Evolutionary conservation across 192 early-diverging fungal species (phyloP), one percentile per base, ranked within the genome.

Genomic region (Coemansia sp.): DNA sequence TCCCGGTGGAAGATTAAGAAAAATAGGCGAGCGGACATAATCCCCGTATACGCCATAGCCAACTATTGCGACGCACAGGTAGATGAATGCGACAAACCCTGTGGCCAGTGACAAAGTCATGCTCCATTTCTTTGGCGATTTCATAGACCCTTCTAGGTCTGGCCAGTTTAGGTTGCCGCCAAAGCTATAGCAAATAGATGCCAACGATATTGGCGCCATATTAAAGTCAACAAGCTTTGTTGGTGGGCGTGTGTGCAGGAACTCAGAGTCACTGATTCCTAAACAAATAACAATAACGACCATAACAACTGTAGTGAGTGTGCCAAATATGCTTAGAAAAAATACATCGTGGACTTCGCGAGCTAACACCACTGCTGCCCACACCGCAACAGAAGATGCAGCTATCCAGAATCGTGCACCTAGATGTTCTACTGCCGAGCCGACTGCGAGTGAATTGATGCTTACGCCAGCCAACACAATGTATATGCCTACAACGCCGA

Each of bases 161-260:
- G 92, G 89, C 80, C 92, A 95, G 36, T 93, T 90, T 20, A 87
- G 87, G 68, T 94, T 95, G 50, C 92, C 94, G 29, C 89, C 86
- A 76, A 88, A 95, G 61, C 87, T 88, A 68, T 94, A 93, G 42
- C 88, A 88, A 66, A 95, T 89, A 1, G 91, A 90, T 8, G 90
- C 89, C 22, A 95, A 75, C 2, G 92, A 88, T 6, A 86, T 84
- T n/a, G 92, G 92, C 53, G 93, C 81, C 54, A 74, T 75, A 22
- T 42, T 55, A 54, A 76, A 0, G 42, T 79, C 67, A n/a, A 75
- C 60, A 17, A 68, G 36, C 57, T 72, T 70, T 24, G 76, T 75
- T 20, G 75, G 75, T 11, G 80, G 80, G 17, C 63, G 57, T 10
- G 51, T 51, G 6, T 60, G 52, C 23, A 50, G 51, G 31, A 59